Evolutionary conservation across 305 asterid species (phyloP).

Genomic region (Coffea humblotiana): DNA sequence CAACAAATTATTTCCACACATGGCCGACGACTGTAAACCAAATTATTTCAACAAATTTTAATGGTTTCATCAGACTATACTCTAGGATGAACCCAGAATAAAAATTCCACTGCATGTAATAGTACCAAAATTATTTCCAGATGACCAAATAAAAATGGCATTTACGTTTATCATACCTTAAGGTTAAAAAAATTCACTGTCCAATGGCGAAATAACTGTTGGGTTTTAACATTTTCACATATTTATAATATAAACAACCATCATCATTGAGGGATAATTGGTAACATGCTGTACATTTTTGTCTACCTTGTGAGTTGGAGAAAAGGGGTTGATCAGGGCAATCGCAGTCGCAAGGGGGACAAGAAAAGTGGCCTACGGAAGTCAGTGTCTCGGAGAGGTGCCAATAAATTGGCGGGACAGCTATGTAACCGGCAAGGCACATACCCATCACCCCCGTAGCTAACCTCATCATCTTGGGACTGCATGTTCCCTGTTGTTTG

Average conservation of each 20-base stretch:
- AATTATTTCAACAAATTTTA: neutral
- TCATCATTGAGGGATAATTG: too few species aligned
- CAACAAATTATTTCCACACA: too few species aligned
- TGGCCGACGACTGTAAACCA: too few species aligned
- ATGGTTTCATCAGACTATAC: neutral
- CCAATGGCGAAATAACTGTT: too few species aligned
- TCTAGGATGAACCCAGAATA: neutral
- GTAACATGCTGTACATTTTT: too few species aligned
- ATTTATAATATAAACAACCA: too few species aligned
- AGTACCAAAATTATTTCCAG: neutral
- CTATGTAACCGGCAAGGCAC: conserved; percentile 27
- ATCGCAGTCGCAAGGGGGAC: conserved; percentile 37
- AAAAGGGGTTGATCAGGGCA: conserved; percentile 23
- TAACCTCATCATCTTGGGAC: conserved; percentile 27
- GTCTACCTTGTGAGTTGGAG: conserved; percentile 25
- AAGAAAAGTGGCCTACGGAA: conserved; percentile 13
- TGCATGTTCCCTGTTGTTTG: conserved; percentile 25
- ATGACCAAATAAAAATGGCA: neutral
- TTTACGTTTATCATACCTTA: neutral
- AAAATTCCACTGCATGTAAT: neutral
- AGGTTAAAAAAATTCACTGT: too few species aligned
- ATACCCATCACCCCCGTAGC: conserved; percentile 24
- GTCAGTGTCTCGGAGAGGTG: conserved; percentile 26
- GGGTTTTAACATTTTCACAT: too few species aligned
- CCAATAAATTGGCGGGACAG: conserved; percentile 35